phyloP scores from a whole-genome alignment of 371 early-diverging fungal species.

The Fennellomyces sp. region DNA sequence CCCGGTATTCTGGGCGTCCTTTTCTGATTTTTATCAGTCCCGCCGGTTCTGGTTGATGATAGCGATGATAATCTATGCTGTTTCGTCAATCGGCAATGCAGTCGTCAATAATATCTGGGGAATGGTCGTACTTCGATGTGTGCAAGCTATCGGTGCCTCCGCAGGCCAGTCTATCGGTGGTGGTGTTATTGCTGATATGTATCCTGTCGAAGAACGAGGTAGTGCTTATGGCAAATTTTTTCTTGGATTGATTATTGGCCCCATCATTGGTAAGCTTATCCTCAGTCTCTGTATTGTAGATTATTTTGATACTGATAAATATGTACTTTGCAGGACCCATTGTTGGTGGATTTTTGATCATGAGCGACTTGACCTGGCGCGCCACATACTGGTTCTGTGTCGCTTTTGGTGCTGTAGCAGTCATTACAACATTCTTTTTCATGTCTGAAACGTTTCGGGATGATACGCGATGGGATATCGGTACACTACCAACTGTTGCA shows the following conservation, averaged over 20 bases:
- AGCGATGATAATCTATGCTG: slow-evolving; percentile 60
- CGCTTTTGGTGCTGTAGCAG: slow-evolving; percentile 34
- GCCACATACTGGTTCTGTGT: slow-evolving; percentile 63
- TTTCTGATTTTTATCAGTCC: slow-evolving; percentile 62
- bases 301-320: background rate
- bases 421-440: slow-evolving; percentile 37
- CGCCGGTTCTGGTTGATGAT: slow-evolving; percentile 62
- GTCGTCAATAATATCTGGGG: slow-evolving; percentile 58
- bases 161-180: slow-evolving; percentile 67
- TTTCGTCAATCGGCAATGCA: slow-evolving; percentile 72
- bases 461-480: background rate
- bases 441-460: slow-evolving; percentile 66
- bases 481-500: background rate
- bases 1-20: slow-evolving; percentile 67
- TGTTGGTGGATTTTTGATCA: slow-evolving; percentile 34
- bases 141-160: slow-evolving; percentile 72
- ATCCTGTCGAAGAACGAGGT: slow-evolving; percentile 23
- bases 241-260: slow-evolving; percentile 53
- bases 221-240: slow-evolving; percentile 41
- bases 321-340: slow-evolving; percentile 24
- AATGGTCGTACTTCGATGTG: slow-evolving; percentile 66
- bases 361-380: slow-evolving; percentile 48
- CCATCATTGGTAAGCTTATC: slow-evolving; percentile 25
- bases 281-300: background rate
- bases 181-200: slow-evolving; percentile 37